phyloP scores from a whole-genome alignment of 139 green algal species.

The Auxenochlorella protothecoides region DNA sequence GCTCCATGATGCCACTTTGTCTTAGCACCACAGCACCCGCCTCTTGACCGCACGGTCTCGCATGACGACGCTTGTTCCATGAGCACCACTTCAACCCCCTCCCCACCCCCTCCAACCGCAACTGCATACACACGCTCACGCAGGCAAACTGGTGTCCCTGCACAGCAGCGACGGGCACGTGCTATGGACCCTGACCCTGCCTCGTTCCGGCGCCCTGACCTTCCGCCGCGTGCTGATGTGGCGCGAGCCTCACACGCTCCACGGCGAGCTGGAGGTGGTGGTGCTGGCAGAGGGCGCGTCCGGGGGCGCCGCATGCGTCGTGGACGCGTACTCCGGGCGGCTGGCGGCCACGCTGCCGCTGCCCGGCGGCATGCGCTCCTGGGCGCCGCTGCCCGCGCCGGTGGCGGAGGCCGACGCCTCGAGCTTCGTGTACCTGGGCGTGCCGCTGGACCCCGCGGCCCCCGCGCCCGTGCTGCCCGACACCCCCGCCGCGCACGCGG shows the following conservation, averaged over 20 bases:
- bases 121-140: not conserved
- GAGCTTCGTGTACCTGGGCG: slow-evolving; percentile 27
- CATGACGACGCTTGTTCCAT: too few relatives aligned
- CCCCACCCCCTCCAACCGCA: too few relatives aligned
- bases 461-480: slow-evolving; percentile 35
- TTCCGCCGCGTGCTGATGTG: too few relatives aligned
- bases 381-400: slow-evolving; percentile 38
- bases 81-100: too few relatives aligned
- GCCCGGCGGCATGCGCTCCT: slow-evolving; percentile 1
- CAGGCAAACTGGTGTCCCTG: slow-evolving; percentile 63
- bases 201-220: too few relatives aligned
- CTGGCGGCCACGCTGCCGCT: slow-evolving; percentile 5
- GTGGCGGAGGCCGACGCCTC: slow-evolving; percentile 23
- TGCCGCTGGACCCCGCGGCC: not conserved
- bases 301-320: slow-evolving; percentile 6
- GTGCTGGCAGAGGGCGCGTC: slow-evolving; percentile 15
- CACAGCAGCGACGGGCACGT: slow-evolving; percentile 81
- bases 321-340: slow-evolving; percentile 47
- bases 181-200: slow-evolving; percentile 48
- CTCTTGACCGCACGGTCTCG: too few relatives aligned
- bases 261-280: slow-evolving; percentile 22
- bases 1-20: too few relatives aligned
- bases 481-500: slow-evolving; percentile 4
- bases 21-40: too few relatives aligned
- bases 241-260: too few relatives aligned